A percentile compares a stretch with the other conserved stretches of the same genome.
phyloP scores from a whole-genome alignment of 140 eudicot species.

The Ambrosia hybrid region DNA sequence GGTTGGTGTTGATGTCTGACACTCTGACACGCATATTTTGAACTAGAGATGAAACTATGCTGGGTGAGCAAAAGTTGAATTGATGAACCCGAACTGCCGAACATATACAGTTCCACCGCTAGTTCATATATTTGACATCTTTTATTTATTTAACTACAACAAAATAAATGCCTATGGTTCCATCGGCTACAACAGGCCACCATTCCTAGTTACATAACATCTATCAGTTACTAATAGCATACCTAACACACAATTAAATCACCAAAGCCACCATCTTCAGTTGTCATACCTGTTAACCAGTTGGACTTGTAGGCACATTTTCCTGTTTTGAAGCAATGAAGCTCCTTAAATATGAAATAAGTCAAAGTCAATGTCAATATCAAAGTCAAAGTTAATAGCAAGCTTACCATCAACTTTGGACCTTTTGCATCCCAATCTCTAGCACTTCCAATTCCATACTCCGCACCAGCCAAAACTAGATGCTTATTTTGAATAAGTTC shows the following conservation, averaged over 20 bases:
- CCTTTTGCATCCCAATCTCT: constrained; percentile 88
- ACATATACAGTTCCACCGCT: neutral
- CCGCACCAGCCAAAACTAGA: constrained; percentile 65
- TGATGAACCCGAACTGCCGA: no score
- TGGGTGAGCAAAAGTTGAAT: no score
- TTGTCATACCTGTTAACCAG: constrained; percentile 16
- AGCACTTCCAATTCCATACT: constrained; percentile 76
- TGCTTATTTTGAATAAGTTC: no score
- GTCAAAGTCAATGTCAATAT: neutral
- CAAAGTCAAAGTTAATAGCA: constrained; percentile 9
- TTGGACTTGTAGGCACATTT: constrained; percentile 5
- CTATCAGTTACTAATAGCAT: constrained; percentile 1
- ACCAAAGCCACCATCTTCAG: constrained; percentile 7
- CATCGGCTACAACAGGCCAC: neutral
- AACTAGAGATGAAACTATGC: no score
- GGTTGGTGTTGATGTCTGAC: no score
- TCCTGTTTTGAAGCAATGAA: constrained; percentile 17
- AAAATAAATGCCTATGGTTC: neutral
- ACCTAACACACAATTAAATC: no score
- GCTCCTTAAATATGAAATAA: constrained; percentile 16
- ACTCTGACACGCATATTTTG: no score
- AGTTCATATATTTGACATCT: neutral
- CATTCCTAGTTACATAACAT: neutral
- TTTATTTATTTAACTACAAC: no score
- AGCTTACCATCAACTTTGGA: constrained; percentile 62